A percentile compares a stretch with the other conserved stretches of the same genome.
Conservation (phyloP, 2,329 filamentous ascomycete species). For the Raffaelea albimanens region DNA sequence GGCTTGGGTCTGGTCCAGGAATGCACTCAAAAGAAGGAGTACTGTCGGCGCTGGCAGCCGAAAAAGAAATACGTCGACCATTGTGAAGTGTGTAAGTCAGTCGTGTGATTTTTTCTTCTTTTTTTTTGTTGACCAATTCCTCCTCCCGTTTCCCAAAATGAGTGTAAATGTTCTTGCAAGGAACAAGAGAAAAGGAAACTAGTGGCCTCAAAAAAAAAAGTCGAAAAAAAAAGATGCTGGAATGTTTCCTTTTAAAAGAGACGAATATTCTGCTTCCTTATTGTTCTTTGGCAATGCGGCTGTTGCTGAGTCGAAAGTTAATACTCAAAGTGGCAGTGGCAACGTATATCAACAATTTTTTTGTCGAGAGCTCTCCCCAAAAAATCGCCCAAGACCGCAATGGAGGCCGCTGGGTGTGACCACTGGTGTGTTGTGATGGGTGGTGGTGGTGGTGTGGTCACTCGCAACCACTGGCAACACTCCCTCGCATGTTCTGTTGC, state of each 20-base stretch:
- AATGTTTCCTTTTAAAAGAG: conserved; percentile 1
- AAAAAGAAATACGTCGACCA: conserved; percentile 15
- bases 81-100: not conserved
- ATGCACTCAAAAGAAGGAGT: conserved; percentile 18
- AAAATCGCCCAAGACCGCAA: no score
- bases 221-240: not conserved
- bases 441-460: no score
- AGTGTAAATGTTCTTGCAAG: not conserved
- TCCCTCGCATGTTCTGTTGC: no score
- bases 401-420: no score
- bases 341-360: no score
- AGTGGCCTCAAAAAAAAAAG: not conserved
- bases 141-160: no score
- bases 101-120: not conserved
- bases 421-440: no score
- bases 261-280: not conserved
- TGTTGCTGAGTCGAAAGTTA: no score
- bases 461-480: no score
- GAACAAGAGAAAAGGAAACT: not conserved
- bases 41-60: conserved; percentile 21
- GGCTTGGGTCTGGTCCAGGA: conserved; percentile 17
- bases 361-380: no score
- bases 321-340: no score
- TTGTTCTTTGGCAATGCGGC: no score
- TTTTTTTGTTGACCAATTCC: not conserved